Base-by-base conservation (phyloP, 805 yeast species). In the Ascoidea tarda region DNA sequence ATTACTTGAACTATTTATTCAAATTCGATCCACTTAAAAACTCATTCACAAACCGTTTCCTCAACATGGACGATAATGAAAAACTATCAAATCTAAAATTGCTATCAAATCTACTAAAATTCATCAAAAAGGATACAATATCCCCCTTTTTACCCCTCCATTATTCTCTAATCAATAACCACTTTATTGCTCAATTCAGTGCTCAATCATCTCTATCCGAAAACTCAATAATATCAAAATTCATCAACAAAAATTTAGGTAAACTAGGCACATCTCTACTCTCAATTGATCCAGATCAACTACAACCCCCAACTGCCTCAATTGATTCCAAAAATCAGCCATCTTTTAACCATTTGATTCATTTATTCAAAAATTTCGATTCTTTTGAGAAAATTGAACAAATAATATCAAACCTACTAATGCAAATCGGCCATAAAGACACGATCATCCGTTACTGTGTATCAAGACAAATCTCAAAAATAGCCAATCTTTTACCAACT, bases 381-480 rank as follows among this genome's bases (percentile, higher is more conserved):
- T 4, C 44, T 12, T 76, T 68, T 59, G 71, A 63, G 2, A 50
- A 54, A 0, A 70, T 79, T 5, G 83, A 81, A 46, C 68, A 63
- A 4, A 72, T 81, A 2, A 60, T 86, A 2, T 71, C 74, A 44
- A 69, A 72, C 60, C 67, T 81, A 47, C 56, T 82, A 5, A 58
- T 64, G 4, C 67, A 71, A 46, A 64, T 79, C 52, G 68, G 69
- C n/a, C 66, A 73, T 49, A 66, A 63, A 44, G 85, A 78, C 51
- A 77, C 85, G 0, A 66, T 69, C 2, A 74, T 83, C 2, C 67
- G 96, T 51, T 82, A 81, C 56, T 69, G 79, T 1, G 68, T 82
- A 42, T 85, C 96, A 0, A 84, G 83, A 61, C 79, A 82, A 31
- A 63, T 84, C 32, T 77, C 84, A 5, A 70, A 77, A 48, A 61